phyloP scores from a whole-genome alignment of 164 flowering plant genomes.

The Piper betle region DNA sequence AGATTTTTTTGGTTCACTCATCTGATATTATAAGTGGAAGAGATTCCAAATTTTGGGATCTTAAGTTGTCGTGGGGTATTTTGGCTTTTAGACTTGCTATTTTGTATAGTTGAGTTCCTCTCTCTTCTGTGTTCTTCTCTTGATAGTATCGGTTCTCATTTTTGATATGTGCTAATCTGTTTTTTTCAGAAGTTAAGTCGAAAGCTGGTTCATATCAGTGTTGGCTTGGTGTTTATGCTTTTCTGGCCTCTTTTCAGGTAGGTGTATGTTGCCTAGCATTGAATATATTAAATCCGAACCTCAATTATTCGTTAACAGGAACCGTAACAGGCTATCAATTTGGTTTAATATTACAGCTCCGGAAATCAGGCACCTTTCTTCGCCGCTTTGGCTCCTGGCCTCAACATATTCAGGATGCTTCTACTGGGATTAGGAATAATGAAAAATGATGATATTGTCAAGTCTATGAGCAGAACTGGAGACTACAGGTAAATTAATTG shows the following conservation, averaged over 20 bases:
- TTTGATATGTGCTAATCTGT: background rate
- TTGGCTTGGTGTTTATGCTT: conserved; percentile 85
- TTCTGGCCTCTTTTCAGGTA: conserved; percentile 98
- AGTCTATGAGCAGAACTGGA: conserved; percentile 88
- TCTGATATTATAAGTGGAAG: too few relatives aligned
- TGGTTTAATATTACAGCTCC: conserved; percentile 28
- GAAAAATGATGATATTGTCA: conserved; percentile 79
- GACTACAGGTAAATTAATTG: conserved; percentile 54
- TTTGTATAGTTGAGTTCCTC: too few relatives aligned
- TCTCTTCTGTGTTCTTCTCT: too few relatives aligned
- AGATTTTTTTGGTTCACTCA: too few relatives aligned
- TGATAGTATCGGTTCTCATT: background rate
- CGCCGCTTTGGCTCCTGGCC: conserved; percentile 64
- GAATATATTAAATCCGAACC: background rate
- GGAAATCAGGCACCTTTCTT: conserved; percentile 45
- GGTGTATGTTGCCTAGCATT: background rate
- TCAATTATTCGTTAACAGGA: conserved; percentile 4
- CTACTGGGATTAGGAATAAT: conserved; percentile 61
- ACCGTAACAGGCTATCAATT: background rate
- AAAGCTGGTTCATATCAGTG: conserved; percentile 77
- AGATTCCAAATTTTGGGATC: too few relatives aligned
- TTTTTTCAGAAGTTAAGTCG: conserved; percentile 47
- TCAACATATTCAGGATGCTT: conserved; percentile 68
- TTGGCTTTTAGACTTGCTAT: too few relatives aligned
- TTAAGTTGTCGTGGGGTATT: too few relatives aligned